These are phyloP conservation scores for Zymoseptoria ardabiliae DNA, from an alignment of 2,329 filamentous ascomycete species.

Conservation along the genomic window DNA sequence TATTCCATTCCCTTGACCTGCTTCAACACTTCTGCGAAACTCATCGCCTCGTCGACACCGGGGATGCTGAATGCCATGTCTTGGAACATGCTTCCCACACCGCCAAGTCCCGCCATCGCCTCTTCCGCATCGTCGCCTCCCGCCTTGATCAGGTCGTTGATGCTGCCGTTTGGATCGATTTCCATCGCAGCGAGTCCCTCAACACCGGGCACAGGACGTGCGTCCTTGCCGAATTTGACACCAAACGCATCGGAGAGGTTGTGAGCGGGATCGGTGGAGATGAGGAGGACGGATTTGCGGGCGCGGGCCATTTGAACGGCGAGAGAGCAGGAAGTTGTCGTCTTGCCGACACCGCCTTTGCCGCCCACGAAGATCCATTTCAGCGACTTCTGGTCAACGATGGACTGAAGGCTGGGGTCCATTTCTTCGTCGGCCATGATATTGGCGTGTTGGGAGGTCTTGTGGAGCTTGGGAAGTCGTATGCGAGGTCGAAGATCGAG, in stretches of 20 bases:
- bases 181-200: conserved; percentile 96
- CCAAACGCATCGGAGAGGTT: conserved; percentile 97
- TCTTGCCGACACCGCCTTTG: conserved; percentile 98
- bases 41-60: conserved; percentile 99
- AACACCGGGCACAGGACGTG: conserved; percentile 83
- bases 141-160: conserved; percentile 84
- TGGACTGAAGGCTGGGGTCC: conserved; percentile 87
- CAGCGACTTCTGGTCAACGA: conserved; percentile 88
- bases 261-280: conserved; percentile 96
- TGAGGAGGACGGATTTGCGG: conserved; percentile 91
- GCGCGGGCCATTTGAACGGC: conserved; percentile 95
- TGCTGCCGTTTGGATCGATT: conserved; percentile 95
- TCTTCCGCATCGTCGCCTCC: conserved; percentile 65
- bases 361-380: conserved; percentile 99
- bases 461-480: neutral
- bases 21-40: conserved; percentile 96
- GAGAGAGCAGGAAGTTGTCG: conserved; percentile 96
- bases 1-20: conserved; percentile 98
- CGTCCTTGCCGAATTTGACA: conserved; percentile 99
- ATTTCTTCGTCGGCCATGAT: conserved; percentile 60
- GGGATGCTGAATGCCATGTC: conserved; percentile 96
- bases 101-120: conserved; percentile 58
- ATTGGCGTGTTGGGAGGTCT: neutral
- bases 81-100: conserved; percentile 95
- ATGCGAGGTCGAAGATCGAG: neutral